Evolutionary conservation across 164 flowering plant species (phyloP).

Genomic region (grape (Vitis vinifera)): ASM3070453v1 NC_081815.1:13587001-13587500

Average conservation of each 20-base stretch:
- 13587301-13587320: slow-evolving; percentile 32
- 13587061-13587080: slow-evolving; percentile 15
- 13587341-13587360: slow-evolving; percentile 33
- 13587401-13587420: slow-evolving; percentile 32
- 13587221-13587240: slow-evolving; percentile 14
- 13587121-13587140: slow-evolving; percentile 5
- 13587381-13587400: slow-evolving; percentile 35
- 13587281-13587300: slow-evolving; percentile 41
- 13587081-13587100: slow-evolving; percentile 1
- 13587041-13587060: slow-evolving; percentile 36
- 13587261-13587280: slow-evolving; percentile 30
- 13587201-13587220: slow-evolving; percentile 21
- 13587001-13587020: slow-evolving; percentile 54
- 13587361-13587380: slow-evolving; percentile 36
- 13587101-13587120: background rate
- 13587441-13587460: slow-evolving; percentile 25
- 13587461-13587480: slow-evolving; percentile 39
- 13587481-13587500: slow-evolving; percentile 41
- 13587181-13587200: slow-evolving; percentile 29
- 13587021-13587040: slow-evolving; percentile 41
- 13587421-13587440: slow-evolving; percentile 27
- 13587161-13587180: slow-evolving; percentile 36
- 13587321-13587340: slow-evolving; percentile 30
- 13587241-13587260: slow-evolving; percentile 13
- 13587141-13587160: slow-evolving; percentile 20